phyloP scores from a whole-genome alignment of 2,329 filamentous ascomycete species.

The Ophiosphaerella narmari region DNA sequence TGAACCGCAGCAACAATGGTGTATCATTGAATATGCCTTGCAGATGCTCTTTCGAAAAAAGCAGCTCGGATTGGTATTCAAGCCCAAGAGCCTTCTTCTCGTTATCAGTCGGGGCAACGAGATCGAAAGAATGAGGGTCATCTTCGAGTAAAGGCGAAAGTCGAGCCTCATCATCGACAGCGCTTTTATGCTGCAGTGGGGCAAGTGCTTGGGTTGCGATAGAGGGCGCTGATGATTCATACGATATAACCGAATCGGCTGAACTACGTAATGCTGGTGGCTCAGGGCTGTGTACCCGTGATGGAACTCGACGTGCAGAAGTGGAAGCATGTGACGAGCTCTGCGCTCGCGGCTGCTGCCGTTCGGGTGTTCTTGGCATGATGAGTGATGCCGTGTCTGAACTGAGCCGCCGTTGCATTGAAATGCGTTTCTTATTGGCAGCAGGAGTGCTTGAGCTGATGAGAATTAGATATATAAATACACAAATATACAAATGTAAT shows the following conservation, averaged over 20 bases:
- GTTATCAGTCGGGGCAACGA: slow-evolving; percentile 50
- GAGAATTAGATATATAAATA: slow-evolving; percentile 13
- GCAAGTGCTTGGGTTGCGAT: slow-evolving; percentile 40
- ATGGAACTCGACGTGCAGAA: slow-evolving; percentile 8
- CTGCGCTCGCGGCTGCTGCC: slow-evolving; percentile 13
- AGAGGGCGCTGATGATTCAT: slow-evolving; percentile 41
- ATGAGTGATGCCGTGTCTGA: slow-evolving; percentile 16
- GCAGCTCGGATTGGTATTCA: slow-evolving; percentile 66
- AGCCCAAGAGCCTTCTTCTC: slow-evolving; percentile 55
- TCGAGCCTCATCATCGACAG: slow-evolving; percentile 48
- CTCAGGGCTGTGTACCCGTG: slow-evolving; percentile 22
- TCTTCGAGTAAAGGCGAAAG: slow-evolving; percentile 57
- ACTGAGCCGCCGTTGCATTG: slow-evolving; percentile 22
- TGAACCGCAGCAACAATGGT: slow-evolving; percentile 67
- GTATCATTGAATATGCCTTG: slow-evolving; percentile 68
- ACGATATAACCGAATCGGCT: slow-evolving; percentile 43
- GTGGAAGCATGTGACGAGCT: slow-evolving; percentile 17
- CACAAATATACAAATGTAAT: too few relatives aligned
- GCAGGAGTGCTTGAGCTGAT: slow-evolving; percentile 27
- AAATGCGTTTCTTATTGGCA: slow-evolving; percentile 23
- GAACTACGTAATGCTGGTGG: slow-evolving; percentile 37
- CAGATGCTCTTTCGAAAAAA: slow-evolving; percentile 71
- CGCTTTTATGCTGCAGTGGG: slow-evolving; percentile 52
- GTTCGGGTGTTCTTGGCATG: slow-evolving; percentile 23
- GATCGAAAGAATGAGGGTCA: slow-evolving; percentile 59